Evolutionary conservation across 495 filamentous ascomycete species (phyloP), one percentile per base, ranked within the genome.

Genomic region (Xylaria sp.): DNA sequence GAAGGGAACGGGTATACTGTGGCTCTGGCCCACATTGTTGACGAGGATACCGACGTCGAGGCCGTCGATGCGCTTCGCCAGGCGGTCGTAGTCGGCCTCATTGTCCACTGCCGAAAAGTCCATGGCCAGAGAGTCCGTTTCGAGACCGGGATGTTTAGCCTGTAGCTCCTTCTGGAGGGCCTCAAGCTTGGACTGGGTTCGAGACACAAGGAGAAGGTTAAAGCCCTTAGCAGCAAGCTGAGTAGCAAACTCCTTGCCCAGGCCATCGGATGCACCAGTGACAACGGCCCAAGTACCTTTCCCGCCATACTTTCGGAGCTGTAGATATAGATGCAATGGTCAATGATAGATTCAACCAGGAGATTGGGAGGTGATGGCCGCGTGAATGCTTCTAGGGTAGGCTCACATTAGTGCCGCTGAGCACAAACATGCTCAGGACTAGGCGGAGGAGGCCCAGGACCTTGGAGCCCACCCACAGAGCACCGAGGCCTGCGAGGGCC

Each of bases 11-110:
- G 97, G 97, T 65, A 98, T 97, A 77, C 87, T 90, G 85, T 98
- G 97, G 80, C 90, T 93, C 81, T 92, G 91, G 73, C 97, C 97
- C 61, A 99, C 97, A 78, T 99, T 99, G 87, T 99, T 99, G 83
- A 99, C 85, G 68, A 99, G 84, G 72, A 99, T 90, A 53, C 91
- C 90, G 19, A 99, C 85, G 69, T 98, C 94, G 58, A 97, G 86
- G 9, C 87, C 88, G 29, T 88, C 80, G 65, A 97, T 81, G 35
- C 93, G 77, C 58, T 87, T 77, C 69, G 88, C 86, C 26, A 99
- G 88, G 26, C 86, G 85, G 43, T 87, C 87, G 83, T 95, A 97
- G 83, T 97, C 93, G 50, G 81, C 85, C 64, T 95, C 88, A 65
- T 88, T 80, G 81, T 95, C 91, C 1, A 66, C 4, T 77, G 87